phyloP scores from a whole-genome alignment of 164 flowering plant genomes.

The Berberis thunbergii region DNA sequence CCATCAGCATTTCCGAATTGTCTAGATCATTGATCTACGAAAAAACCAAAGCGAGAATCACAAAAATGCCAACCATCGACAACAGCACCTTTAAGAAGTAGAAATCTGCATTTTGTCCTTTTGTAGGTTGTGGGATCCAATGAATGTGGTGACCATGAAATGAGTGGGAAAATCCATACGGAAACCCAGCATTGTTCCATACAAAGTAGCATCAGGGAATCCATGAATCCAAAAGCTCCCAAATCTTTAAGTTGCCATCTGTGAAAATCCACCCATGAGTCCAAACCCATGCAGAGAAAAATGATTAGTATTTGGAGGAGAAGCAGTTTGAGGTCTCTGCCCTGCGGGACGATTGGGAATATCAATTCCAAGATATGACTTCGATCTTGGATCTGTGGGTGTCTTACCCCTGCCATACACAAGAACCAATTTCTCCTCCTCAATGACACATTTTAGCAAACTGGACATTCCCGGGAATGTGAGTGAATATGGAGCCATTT shows the following conservation, averaged over 20 bases:
- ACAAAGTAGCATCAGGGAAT: constrained; percentile 34
- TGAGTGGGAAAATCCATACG: constrained; percentile 30
- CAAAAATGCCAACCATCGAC: constrained; percentile 34
- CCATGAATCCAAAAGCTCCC: constrained; percentile 57
- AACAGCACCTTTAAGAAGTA: constrained; percentile 42
- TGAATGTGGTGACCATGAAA: constrained; percentile 54
- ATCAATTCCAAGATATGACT: constrained; percentile 45
- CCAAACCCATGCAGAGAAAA: constrained; percentile 41
- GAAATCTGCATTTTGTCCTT: constrained; percentile 36
- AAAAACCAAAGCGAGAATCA: constrained; percentile 38
- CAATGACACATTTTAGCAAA: constrained; percentile 64
- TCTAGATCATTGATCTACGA: constrained; percentile 18
- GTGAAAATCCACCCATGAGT: constrained; percentile 50
- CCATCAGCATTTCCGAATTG: constrained; percentile 4
- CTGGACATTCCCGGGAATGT: constrained; percentile 63
- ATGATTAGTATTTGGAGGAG: constrained; percentile 31
- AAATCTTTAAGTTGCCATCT: constrained; percentile 40
- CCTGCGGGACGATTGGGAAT: constrained; percentile 66
- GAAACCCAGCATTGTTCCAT: constrained; percentile 48
- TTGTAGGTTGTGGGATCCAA: constrained; percentile 16
- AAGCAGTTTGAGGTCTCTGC: constrained; percentile 70
- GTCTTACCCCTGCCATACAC: constrained; percentile 71
- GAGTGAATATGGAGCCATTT: constrained; percentile 67
- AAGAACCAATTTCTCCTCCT: constrained; percentile 68
- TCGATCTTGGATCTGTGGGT: constrained; percentile 51